phyloP scores from a whole-genome alignment of 2,329 filamentous ascomycete genomes.

The Monilinia fructicola region DNA sequence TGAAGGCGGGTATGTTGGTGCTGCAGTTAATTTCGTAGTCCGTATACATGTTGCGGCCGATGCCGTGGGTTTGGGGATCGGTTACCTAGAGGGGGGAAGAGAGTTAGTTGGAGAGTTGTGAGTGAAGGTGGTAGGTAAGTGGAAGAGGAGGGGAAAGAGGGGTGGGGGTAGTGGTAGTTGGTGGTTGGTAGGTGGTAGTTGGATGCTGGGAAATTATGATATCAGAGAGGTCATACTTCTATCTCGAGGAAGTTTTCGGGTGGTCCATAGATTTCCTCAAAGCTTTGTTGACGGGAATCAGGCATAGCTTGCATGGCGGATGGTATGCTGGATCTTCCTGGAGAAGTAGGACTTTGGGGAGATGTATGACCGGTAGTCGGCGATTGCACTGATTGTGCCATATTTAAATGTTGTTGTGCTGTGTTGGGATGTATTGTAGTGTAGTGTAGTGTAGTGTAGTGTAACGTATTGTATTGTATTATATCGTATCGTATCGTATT shows the following conservation, averaged over 20 bases:
- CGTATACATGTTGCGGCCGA: slow-evolving; percentile 95
- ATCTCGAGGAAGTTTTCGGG: slow-evolving; percentile 99
- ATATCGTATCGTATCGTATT: too few species aligned
- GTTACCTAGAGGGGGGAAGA: slow-evolving; percentile 62
- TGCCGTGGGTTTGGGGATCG: slow-evolving; percentile 91
- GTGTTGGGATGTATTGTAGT: too few species aligned
- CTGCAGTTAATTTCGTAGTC: slow-evolving; percentile 97
- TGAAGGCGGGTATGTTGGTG: slow-evolving; percentile 99
- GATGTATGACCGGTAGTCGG: slow-evolving; percentile 12
- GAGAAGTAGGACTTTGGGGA: slow-evolving; percentile 19
- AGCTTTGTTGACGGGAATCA: slow-evolving; percentile 83
- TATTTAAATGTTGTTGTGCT: not conserved
- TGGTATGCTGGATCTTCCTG: slow-evolving; percentile 18
- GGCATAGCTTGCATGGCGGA: slow-evolving; percentile 61
- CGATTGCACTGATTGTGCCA: slow-evolving; percentile 17
- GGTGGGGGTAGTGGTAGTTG: slow-evolving; percentile 24
- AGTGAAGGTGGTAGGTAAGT: not conserved
- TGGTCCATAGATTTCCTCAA: slow-evolving; percentile 97
- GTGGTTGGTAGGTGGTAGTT: slow-evolving; percentile 23
- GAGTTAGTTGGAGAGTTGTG: slow-evolving; percentile 21
- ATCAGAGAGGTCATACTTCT: slow-evolving; percentile 60
- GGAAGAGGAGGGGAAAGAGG: slow-evolving; percentile 6
- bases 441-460: too few species aligned
- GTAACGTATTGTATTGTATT: too few species aligned
- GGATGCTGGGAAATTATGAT: not conserved